Base-by-base conservation (phyloP, 2,329 filamentous ascomycete genomes). In the Graphilbum sp. region DNA sequence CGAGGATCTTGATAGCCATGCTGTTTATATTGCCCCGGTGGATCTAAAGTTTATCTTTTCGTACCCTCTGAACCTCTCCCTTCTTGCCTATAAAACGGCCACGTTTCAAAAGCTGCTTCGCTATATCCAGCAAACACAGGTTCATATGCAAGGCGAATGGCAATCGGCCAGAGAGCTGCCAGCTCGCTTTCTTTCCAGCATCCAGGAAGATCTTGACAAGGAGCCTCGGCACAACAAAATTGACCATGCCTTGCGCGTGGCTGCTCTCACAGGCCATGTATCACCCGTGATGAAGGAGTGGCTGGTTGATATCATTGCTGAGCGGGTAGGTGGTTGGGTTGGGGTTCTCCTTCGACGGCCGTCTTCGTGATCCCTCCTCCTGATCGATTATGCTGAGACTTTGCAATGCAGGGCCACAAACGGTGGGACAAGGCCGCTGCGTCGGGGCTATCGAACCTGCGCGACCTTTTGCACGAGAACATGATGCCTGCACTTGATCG, bases 381-480 rank as follows among this genome's bases (percentile, higher is more conserved):
- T n/a, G n/a, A n/a, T n/a, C n/a, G n/a, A n/a, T n/a, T n/a, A n/a
- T n/a, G n/a, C n/a, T n/a, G n/a, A n/a, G n/a, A n/a, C n/a, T n/a
- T n/a, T n/a, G n/a, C n/a, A n/a, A 17, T n/a, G 5, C 17, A 90
- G 79, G 86, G 86, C 1, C 83, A 93, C 49, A 95, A 94, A 57
- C 69, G 90, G 35, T 98, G 90, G 90, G 87, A 96, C 45, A 92
- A 88, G 51, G 79, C 82, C 6, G 80, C 92, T 2, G 68, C 72
- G 2, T 73, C 75, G 4, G 84, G 86, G 1, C 77, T 95, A 17
- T 76, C 83, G 42, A 79, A 75, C 38, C 67, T 96, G 10, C 73
- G 85, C 36, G 71, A 73, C 37, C 66, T 96, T 12, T 66, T 86
- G 0, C 87, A 94, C 51, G 79, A 94, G 52, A 87, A 92, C 53